These are phyloP conservation scores for Emmonsia crescens DNA, from an alignment of 2,329 filamentous ascomycete species.

Conservation along the genomic window DNA sequence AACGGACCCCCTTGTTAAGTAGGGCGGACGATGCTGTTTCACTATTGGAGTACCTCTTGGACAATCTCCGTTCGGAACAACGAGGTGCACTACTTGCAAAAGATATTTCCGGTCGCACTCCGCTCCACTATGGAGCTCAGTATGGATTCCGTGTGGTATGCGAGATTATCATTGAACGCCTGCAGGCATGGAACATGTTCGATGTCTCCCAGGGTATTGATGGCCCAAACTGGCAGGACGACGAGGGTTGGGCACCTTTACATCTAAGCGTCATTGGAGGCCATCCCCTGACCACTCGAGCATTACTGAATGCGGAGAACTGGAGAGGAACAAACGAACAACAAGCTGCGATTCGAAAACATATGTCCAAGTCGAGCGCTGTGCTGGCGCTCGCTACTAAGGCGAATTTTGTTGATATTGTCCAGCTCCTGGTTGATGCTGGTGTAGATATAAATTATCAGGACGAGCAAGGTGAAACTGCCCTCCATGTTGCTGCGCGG, in stretches of 20 bases:
- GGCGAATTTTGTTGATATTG: conserved; percentile 73
- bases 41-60: conserved; percentile 53
- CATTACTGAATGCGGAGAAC: conserved; percentile 68
- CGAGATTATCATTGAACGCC: conserved; percentile 72
- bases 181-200: conserved; percentile 84
- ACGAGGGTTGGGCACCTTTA: conserved; percentile 79
- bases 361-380: conserved; percentile 72
- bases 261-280: conserved; percentile 89
- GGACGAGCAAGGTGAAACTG: conserved; percentile 81
- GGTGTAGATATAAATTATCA: conserved; percentile 90
- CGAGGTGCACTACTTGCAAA: conserved; percentile 47
- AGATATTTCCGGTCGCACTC: conserved; percentile 14
- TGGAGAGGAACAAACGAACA: conserved; percentile 53
- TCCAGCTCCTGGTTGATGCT: conserved; percentile 76
- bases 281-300: conserved; percentile 73
- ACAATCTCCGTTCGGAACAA: conserved; percentile 58
- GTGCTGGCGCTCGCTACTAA: conserved; percentile 80
- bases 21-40: conserved; percentile 67
- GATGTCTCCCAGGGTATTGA: conserved; percentile 79
- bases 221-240: conserved; percentile 78
- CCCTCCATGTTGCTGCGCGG: conserved; percentile 80
- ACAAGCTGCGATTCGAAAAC: conserved; percentile 54
- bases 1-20: conserved; percentile 47
- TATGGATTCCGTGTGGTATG: conserved; percentile 91
- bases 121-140: conserved; percentile 51